phyloP scores from a whole-genome alignment of 495 filamentous ascomycete genomes.

The Lentithecium fluviatile region DNA sequence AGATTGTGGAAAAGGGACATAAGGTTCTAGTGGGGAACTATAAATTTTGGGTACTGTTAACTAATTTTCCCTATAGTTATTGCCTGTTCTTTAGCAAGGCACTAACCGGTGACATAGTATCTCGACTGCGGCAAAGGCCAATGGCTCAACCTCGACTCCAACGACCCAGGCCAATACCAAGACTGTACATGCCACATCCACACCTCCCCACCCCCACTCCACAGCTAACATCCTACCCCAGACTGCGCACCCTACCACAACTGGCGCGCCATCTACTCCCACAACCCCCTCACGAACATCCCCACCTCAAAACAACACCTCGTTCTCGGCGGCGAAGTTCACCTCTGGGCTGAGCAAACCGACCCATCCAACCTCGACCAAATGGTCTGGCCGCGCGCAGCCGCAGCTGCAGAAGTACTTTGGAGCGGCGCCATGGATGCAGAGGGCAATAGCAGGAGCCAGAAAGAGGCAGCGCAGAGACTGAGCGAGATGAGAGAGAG shows the following conservation, averaged over 20 bases:
- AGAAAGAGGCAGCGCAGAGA: constrained; percentile 62
- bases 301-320: constrained; percentile 56
- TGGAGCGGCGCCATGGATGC: constrained; percentile 68
- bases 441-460: constrained; percentile 61
- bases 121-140: constrained; percentile 78
- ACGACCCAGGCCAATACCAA: too few species aligned
- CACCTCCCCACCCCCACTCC: too few species aligned
- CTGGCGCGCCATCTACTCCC: constrained; percentile 76
- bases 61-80: constrained; percentile 13
- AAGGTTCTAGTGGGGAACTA: constrained; percentile 71
- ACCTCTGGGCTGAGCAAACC: constrained; percentile 76
- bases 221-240: constrained; percentile 56
- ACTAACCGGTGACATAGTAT: constrained; percentile 50
- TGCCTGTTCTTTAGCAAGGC: not conserved
- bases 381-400: constrained; percentile 71
- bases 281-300: constrained; percentile 65
- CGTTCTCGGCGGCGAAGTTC: constrained; percentile 74
- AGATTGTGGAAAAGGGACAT: constrained; percentile 58
- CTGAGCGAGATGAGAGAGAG: constrained; percentile 71
- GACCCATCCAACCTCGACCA: constrained; percentile 66
- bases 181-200: too few species aligned
- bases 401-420: constrained; percentile 69
- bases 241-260: constrained; percentile 69
- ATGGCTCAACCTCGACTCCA: constrained; percentile 63
- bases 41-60: constrained; percentile 61